Base-by-base conservation (phyloP, 2,329 filamentous ascomycete genomes). In the Ophiognomonia clavigignenti-juglandacearum region DNA sequence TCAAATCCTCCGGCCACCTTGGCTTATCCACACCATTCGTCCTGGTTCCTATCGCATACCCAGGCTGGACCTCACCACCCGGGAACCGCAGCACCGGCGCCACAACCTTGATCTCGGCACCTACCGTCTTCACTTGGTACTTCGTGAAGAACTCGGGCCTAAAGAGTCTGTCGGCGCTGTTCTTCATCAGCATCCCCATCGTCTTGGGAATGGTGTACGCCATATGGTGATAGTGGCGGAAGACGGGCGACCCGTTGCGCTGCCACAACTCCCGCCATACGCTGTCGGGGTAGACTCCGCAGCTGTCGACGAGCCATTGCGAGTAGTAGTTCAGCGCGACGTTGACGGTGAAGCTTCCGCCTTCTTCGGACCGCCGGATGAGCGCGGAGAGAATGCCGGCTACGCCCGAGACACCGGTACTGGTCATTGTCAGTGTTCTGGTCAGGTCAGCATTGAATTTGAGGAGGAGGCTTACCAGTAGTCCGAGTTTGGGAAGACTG, bases 201-300 rank as follows among this genome's bases (percentile, higher is more conserved):
- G 57, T 58, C 7, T 70, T 61, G 39, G 71, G 65, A 1, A 48
- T 50, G 71, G 77, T 76, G 24, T 66, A 63, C 10, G 18, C 14
- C 44, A 47, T 47, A 16, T 41, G 26, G 52, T 78, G 67, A 55
- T 73, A 71, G 55, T 78, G 70, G 10, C 74, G 67, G 61, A 75
- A 80, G 1, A 74, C 65, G 5, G 66, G 68, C 18, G 58, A 61
- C 3, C 69, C 71, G 50, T 78, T 47, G 16, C 38, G 68, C 11
- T 67, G 61, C 66, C 72, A 75, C 2, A 78, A 52, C 11, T 71
- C 65, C 11, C 71, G 53, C 75, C 76, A 79, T 11, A 78, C 59
- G 1, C 60, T 54, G 3, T 59, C 52, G 0, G 68, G 66, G 60
- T 72, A 73, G 13, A 56, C 61, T 5, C 68, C 68, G 41, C 59